Evolutionary conservation across 1,284 basidiomycete genomes (phyloP).

Genomic region (Marasmius oreades): DNA sequence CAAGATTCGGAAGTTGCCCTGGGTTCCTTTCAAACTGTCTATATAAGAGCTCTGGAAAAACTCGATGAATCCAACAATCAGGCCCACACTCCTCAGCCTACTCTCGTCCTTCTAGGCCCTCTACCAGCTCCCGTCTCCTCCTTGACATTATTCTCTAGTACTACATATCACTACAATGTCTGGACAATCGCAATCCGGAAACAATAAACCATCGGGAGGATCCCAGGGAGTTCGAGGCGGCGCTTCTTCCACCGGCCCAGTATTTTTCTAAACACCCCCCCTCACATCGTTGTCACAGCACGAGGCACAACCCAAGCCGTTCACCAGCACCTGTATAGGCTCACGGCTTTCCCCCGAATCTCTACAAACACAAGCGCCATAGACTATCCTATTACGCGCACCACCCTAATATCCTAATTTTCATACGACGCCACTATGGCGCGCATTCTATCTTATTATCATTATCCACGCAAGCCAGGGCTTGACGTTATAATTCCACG

Average conservation of each 20-base stretch:
- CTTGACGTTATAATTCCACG: too few species aligned
- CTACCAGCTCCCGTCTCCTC: neutral
- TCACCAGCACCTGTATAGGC: neutral
- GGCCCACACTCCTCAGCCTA: neutral
- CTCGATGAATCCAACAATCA: neutral
- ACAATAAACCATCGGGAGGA: conserved; percentile 5
- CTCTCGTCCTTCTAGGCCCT: neutral
- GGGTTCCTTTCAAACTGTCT: neutral
- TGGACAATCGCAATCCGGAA: conserved; percentile 11
- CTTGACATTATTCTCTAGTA: neutral
- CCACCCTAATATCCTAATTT: neutral
- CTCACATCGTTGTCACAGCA: neutral
- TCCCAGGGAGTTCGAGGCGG: conserved; percentile 9
- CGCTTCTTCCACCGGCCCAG: conserved; percentile 18
- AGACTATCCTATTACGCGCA: neutral
- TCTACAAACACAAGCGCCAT: neutral
- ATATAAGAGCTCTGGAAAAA: neutral
- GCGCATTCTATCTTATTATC: too few species aligned
- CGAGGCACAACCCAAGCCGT: conserved; percentile 2
- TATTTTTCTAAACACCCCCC: conserved; percentile 40
- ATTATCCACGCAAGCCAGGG: too few species aligned
- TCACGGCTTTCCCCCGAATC: too few species aligned
- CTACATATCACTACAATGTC: conserved; percentile 8
- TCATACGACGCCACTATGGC: neutral
- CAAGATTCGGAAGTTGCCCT: neutral